These are phyloP conservation scores for Graphium sp. DNA, from an alignment of 2,329 filamentous ascomycete genomes.

Conservation along the genomic window DNA sequence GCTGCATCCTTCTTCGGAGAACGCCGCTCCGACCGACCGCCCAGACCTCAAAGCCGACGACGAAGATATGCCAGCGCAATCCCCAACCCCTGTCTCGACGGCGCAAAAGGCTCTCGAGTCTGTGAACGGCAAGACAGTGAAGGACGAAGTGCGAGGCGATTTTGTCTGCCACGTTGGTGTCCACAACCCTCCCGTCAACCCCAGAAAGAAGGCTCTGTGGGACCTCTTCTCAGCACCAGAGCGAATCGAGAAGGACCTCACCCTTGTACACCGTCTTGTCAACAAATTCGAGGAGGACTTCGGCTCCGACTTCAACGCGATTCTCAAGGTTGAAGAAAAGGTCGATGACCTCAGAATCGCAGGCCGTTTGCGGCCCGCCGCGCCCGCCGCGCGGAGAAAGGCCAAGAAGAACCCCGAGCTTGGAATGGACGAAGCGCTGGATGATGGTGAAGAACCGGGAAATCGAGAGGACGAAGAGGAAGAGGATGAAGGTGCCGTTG, in stretches of 20 bases:
- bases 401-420: constrained; percentile 43
- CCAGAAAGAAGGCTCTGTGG: constrained; percentile 91
- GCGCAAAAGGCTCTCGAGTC: constrained; percentile 81
- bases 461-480: constrained; percentile 58
- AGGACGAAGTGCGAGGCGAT: constrained; percentile 83
- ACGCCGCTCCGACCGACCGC: constrained; percentile 46
- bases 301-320: constrained; percentile 59
- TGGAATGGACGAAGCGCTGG: constrained; percentile 42
- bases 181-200: constrained; percentile 72
- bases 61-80: constrained; percentile 35
- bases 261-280: constrained; percentile 66
- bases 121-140: constrained; percentile 95
- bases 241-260: constrained; percentile 77
- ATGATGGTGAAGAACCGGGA: constrained; percentile 44
- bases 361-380: constrained; percentile 57
- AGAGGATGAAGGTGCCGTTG: constrained; percentile 62
- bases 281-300: constrained; percentile 74
- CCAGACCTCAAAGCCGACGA: constrained; percentile 59
- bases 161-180: constrained; percentile 97
- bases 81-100: constrained; percentile 34
- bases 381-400: constrained; percentile 39
- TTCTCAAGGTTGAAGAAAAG: constrained; percentile 67
- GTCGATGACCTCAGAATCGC: constrained; percentile 66
- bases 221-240: constrained; percentile 92
- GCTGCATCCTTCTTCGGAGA: constrained; percentile 64